Evolutionary conservation across 1,284 basidiomycete genomes (phyloP).

Genomic region (Rhodotorula sp.): DNA sequence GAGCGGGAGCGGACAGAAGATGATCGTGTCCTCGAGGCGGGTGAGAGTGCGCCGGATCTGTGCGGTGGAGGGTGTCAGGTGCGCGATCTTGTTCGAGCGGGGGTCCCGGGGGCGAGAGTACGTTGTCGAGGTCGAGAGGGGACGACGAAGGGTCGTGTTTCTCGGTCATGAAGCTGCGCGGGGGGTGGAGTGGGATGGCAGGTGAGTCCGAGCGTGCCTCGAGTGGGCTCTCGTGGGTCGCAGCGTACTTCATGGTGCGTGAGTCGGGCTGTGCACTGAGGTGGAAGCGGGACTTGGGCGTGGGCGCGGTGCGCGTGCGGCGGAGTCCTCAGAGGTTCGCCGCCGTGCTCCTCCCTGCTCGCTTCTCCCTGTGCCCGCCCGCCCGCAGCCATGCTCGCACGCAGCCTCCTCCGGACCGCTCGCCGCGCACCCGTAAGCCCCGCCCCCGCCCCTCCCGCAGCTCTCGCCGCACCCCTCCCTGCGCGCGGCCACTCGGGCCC

Average conservation of each 20-base stretch:
- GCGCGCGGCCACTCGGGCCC: not conserved
- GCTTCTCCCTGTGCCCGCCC: not conserved
- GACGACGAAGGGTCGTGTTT: slow-evolving; percentile 3
- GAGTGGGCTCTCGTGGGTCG: too few relatives aligned
- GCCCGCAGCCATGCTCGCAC: slow-evolving; percentile 19
- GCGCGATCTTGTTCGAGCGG: not conserved
- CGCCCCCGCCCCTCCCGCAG: too few relatives aligned
- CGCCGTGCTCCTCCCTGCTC: not conserved
- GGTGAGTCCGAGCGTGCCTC: too few relatives aligned
- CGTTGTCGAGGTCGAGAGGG: slow-evolving; percentile 41
- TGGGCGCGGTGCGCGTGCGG: not conserved
- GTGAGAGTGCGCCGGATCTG: slow-evolving; percentile 79
- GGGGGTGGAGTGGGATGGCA: not conserved
- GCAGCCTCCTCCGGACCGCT: slow-evolving; percentile 17
- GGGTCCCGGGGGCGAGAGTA: not conserved
- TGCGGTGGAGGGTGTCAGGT: slow-evolving; percentile 61
- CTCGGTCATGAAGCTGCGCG: slow-evolving; percentile 31
- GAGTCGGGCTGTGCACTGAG: not conserved
- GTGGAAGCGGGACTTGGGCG: not conserved
- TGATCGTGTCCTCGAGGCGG: slow-evolving; percentile 96
- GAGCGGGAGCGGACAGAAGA: slow-evolving; percentile 64
- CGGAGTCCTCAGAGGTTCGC: not conserved
- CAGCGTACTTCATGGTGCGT: slow-evolving; percentile 2
- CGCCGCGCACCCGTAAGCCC: slow-evolving; percentile 22
- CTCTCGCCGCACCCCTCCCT: not conserved